These are phyloP conservation scores for Zygosaccharomyces bailii DNA, from an alignment of 805 yeast species.

Conservation along the genomic window DNA sequence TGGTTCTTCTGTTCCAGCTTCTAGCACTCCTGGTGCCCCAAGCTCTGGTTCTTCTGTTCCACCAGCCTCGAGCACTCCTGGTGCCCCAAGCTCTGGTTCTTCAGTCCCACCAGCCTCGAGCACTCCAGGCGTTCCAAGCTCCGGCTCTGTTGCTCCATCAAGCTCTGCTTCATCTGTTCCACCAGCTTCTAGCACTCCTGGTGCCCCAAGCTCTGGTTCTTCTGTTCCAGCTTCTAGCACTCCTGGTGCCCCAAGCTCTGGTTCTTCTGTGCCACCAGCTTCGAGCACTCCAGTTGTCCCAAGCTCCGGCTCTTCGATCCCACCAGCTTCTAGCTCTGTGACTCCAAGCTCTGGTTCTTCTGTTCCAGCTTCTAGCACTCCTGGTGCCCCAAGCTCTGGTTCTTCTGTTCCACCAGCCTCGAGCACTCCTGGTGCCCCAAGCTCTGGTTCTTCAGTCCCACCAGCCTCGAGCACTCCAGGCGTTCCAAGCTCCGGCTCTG, in stretches of 20 bases:
- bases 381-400: neutral
- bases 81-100: neutral
- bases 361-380: too few species aligned
- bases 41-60: conserved; percentile 1
- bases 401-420: neutral
- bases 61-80: neutral
- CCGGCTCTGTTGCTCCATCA: too few species aligned
- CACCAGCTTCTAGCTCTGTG: neutral
- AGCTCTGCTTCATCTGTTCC: too few species aligned
- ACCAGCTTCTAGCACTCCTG: neutral
- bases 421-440: neutral
- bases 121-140: neutral
- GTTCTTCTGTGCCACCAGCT: neutral
- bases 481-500: neutral
- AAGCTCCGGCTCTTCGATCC: neutral
- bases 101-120: neutral
- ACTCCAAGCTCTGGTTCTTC: too few species aligned
- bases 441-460: neutral
- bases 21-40: conserved; percentile 1
- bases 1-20: conserved; percentile 4
- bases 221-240: neutral
- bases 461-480: neutral
- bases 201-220: conserved; percentile 4
- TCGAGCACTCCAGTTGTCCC: neutral
- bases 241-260: neutral